Evolutionary conservation across 371 early-diverging fungal species (phyloP), one percentile per base, ranked within the genome.

Genomic region (Scutellospora calospora): DNA sequence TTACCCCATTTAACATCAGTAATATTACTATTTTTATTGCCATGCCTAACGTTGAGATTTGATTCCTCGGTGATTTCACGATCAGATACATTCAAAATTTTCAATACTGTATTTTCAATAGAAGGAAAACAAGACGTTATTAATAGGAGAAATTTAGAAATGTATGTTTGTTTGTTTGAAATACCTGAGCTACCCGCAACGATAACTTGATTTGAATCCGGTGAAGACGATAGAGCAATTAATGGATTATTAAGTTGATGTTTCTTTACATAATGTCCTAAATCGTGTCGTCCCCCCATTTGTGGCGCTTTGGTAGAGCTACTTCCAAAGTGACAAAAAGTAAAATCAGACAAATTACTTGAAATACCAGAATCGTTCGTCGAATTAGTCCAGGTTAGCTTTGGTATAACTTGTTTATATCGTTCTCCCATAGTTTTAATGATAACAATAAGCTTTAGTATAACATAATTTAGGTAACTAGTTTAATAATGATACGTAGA

Each of bases 1-100:
- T 69, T 88, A 33, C 94, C 94, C 97, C 97, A 97, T 81, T 93
- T 93, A 54, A 95, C 95, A 84, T 97, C 97, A 79, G 90, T 95
- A 77, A 91, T 91, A 81, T 91, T 89, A 90, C 92, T 22, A 88
- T 73, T 76, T 89, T 93, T 74, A 91, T 81, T 49, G 88, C 87
- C 72, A 88, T 87, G 0, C 92, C 94, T n/a, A 91, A 33, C 88
- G 79, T 95, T 89, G 16, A 97, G 82, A 82, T 95, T 95, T 49
- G 92, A 75, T 11, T 84, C 77, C 80, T 95, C 95, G 20, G 85
- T 87, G 4, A 93, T 87, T 20, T 88, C 88, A n/a, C 81, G 79
- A 16, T 87, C 89, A 11, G 81, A 83, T 16, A 96, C 88, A 31
- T 86, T 82, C 20, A 95, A 81, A 16, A 95, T 88, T 86, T 92